Percentiles rank a stretch among this genome's conserved stretches.
These are phyloP conservation scores for Sporothrix euskadiensis DNA, from an alignment of 2,329 filamentous ascomycete species.

Conservation along the genomic window DNA sequence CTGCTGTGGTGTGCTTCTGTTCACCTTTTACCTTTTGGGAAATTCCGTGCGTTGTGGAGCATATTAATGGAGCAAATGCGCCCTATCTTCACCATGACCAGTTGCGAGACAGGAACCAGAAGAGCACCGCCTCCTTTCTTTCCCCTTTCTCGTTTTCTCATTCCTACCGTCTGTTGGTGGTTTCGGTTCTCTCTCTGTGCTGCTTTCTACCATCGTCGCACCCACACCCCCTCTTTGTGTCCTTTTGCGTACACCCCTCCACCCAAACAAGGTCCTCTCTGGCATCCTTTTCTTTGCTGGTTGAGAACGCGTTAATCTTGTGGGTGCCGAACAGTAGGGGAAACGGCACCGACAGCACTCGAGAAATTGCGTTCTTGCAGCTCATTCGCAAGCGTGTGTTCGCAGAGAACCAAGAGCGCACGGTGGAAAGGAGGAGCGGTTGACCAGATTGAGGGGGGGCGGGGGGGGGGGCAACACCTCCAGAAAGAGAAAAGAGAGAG, in stretches of 20 bases:
- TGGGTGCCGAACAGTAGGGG: constrained; percentile 2
- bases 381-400: constrained; percentile 10
- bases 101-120: not conserved
- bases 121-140: not conserved
- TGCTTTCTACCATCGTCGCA: not conserved
- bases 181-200: not conserved
- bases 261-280: not conserved
- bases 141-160: not conserved
- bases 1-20: not conserved
- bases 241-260: constrained; percentile 7
- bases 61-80: not conserved
- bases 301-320: constrained; percentile 15
- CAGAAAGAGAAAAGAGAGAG: not conserved
- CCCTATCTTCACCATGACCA: not conserved
- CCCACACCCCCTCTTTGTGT: not conserved
- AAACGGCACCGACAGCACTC: constrained; percentile 5
- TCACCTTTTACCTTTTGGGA: not conserved
- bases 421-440: constrained; percentile 7
- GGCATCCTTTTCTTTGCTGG: constrained; percentile 5
- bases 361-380: constrained; percentile 13
- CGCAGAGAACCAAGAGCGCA: not conserved
- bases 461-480: not conserved
- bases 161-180: not conserved
- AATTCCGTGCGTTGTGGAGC: constrained; percentile 1
- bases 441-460: not conserved